Evolutionary conservation across 2,329 filamentous ascomycete genomes (phyloP), one percentile per base, ranked within the genome.

Genomic region (Berkeleyomyces basicola): DNA sequence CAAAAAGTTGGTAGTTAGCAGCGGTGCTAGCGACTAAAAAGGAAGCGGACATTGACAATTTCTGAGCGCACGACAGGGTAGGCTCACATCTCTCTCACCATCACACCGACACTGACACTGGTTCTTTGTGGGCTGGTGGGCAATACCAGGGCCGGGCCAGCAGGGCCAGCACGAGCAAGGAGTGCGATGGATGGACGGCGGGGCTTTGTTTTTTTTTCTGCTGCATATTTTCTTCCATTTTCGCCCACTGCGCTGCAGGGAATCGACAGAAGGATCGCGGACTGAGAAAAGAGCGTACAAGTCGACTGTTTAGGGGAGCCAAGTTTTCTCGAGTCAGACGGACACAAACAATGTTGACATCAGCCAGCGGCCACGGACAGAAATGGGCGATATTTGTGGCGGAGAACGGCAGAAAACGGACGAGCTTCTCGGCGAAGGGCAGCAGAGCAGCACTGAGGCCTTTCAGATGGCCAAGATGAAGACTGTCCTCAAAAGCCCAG

Each of bases 271-370:
- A 55, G 51, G 51, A 55, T 55, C 51, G 36, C 9, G 11, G 33
- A 14, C 51, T n/a, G 51, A 55, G 51, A 55, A 55, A 55, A 55
- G 51, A 55, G 51, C n/a, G n/a, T 37, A 55, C 51, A 55, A 39
- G 10, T n/a, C 36, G 51, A 39, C 51, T 36, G 33, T 39, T 55
- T 55, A 55, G 51, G 51, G 51, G 33, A 55, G n/a, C 14, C 10
- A 55, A 55, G 51, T 55, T 55, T 55, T 55, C 51, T 55, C 51
- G 7, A 31, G 51, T 37, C 33, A 55, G 14, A 36, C 33, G 51
- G 51, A 55, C 51, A 55, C 51, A 55, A 37, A 37, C 51, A 55
- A 55, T 55, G 7, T 39, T 39, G 51, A 39, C 51, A 37, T 39
- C 51, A 55, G n/a, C 7, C 16, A 14, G 39, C 33, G 7, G 14